Conservation (phyloP, 2,329 filamentous ascomycete genomes). For the Microsporum canis region DNA sequence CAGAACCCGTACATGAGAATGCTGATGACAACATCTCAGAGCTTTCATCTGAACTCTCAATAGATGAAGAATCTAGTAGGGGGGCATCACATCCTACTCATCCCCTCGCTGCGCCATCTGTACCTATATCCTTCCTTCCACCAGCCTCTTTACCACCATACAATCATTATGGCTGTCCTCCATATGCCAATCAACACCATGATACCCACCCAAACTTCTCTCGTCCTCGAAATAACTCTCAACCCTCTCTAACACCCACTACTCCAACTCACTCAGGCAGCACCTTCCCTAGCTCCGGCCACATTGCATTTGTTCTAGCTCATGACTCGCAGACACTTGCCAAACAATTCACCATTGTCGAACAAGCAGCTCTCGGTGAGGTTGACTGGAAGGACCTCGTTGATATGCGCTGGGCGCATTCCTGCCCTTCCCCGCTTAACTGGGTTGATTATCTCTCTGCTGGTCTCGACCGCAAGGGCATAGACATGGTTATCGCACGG, state of each 20-base stretch:
- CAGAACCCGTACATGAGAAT: conserved; percentile 29
- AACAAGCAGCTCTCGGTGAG: conserved; percentile 54
- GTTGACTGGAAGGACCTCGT: conserved; percentile 57
- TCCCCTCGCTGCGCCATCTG: conserved; percentile 34
- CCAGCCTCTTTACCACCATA: not conserved
- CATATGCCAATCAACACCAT: conserved; percentile 34
- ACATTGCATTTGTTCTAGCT: conserved; percentile 53
- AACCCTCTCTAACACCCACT: not conserved
- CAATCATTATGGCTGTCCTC: conserved; percentile 12
- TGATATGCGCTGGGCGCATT: conserved; percentile 51
- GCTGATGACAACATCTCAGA: conserved; percentile 45
- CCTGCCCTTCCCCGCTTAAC: conserved; percentile 41
- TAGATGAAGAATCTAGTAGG: conserved; percentile 26
- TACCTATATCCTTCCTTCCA: not conserved
- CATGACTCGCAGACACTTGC: conserved; percentile 51
- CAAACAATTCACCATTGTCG: conserved; percentile 53
- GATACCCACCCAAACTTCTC: conserved; percentile 25
- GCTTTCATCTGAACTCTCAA: conserved; percentile 40
- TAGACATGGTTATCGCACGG: conserved; percentile 54
- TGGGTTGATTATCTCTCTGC: conserved; percentile 51
- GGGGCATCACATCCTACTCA: conserved; percentile 20
- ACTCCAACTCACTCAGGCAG: not conserved
- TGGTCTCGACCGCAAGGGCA: conserved; percentile 44
- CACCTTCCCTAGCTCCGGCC: conserved; percentile 18
- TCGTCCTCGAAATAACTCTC: conserved; percentile 15